Percentiles rank a stretch among this genome's conserved stretches.
Evolutionary conservation across 1,139 yeast genomes (phyloP).

Genomic region (Yamadazyma songkhlaensis): DNA sequence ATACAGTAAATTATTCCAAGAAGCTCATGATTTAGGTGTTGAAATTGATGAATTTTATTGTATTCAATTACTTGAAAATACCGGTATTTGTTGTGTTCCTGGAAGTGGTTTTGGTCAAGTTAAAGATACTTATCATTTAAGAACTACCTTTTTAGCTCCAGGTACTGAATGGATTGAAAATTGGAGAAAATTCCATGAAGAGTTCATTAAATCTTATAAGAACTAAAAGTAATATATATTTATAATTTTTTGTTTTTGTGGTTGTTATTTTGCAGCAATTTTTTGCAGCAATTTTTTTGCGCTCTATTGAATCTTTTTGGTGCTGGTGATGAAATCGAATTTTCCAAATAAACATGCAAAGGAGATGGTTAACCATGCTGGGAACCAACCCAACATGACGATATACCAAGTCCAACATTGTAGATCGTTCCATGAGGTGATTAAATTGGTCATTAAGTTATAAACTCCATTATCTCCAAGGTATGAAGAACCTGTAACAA

Average conservation of each 20-base stretch:
- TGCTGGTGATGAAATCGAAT: slow-evolving; percentile 12
- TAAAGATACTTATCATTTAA: slow-evolving; percentile 81
- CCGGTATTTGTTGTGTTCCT: slow-evolving; percentile 98
- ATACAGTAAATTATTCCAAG: slow-evolving; percentile 52
- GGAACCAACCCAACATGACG: slow-evolving; percentile 74
- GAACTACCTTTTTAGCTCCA: slow-evolving; percentile 96
- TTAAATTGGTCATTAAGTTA: slow-evolving; percentile 46
- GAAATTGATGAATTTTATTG: slow-evolving; percentile 88
- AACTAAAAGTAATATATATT: slow-evolving; percentile 4
- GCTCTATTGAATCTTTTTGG: slow-evolving; percentile 12
- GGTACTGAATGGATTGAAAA: slow-evolving; percentile 82
- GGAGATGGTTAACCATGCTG: slow-evolving; percentile 67
- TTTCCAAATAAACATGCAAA: slow-evolving; percentile 30
- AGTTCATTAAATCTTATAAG: slow-evolving; percentile 59
- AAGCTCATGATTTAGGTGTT: slow-evolving; percentile 54
- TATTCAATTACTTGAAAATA: slow-evolving; percentile 69
- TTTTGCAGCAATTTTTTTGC: too few species aligned
- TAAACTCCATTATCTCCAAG: slow-evolving; percentile 31
- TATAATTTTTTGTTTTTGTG: too few species aligned
- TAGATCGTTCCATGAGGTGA: slow-evolving; percentile 64
- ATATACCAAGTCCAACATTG: slow-evolving; percentile 90
- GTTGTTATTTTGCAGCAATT: too few species aligned
- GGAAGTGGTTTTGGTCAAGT: slow-evolving; percentile 97
- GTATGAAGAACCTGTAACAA: slow-evolving; percentile 28
- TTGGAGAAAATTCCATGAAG: slow-evolving; percentile 74